Evolutionary conservation across 441 rosid genomes (phyloP), one percentile per base, ranked within the genome.

Genomic region (Populus hybrid): DNA sequence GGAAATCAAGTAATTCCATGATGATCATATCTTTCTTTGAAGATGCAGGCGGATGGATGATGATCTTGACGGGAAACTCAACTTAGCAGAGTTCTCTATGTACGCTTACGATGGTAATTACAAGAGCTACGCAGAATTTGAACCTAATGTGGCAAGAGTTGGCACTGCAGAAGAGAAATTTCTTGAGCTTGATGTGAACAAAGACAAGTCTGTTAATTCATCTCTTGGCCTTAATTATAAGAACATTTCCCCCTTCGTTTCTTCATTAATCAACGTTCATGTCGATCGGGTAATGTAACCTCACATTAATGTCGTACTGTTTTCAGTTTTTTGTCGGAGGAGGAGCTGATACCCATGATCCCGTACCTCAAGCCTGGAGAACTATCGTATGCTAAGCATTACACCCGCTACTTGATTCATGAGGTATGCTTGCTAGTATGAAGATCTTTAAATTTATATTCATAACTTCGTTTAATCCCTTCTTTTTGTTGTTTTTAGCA

Each of bases 321-420:
- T 75, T 71, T 67, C 80, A 87, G 90, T 46, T 65, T 76, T 3
- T 72, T 91, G 75, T 86, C 75, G 2, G 82, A 82, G 14, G 87
- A 88, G 42, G 95, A 92, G 80, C 69, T 91, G 40, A 83, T 83
- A 14, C 92, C 97, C 7, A 76, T 93, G 19, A 81, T 88, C 64
- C 73, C 34, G 65, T 90, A 89, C 86, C 86, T 93, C 34, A 83
- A 85, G 70, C 94, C 95, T 10, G 94, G 95, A 74, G 92, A 93
- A 64, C 14, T 89, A 70, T 84, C 86, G 66, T 84, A 89, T 30
- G 91, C 94, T 53, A 91, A 78, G 81, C 84, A 83, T 78, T 88
- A 84, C 83, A 84, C 90, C n/a, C 79, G 77, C 65, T 88, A 86
- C 85, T 83, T 91, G 70, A 87, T 82, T 50, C 75, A 76, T 2